Evolutionary conservation across 768 basidiomycete species (phyloP).

Genomic region (Trametes cinnabarina): DNA sequence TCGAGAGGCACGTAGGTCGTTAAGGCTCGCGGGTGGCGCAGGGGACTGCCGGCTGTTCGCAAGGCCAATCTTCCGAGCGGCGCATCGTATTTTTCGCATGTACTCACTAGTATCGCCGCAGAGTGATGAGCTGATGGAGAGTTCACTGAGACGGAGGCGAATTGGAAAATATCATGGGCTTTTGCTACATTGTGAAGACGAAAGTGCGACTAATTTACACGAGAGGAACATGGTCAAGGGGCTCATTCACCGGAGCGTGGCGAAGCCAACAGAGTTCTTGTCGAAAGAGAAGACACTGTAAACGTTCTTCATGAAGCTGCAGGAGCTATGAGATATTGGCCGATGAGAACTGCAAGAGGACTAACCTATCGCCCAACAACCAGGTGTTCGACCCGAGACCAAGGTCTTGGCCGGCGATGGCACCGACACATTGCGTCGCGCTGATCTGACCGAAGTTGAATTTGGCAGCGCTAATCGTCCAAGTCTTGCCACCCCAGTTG

Average conservation of each 20-base stretch:
- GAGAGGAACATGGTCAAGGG: too few relatives aligned
- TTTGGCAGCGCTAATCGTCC: constrained; percentile 17
- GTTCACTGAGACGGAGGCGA: too few relatives aligned
- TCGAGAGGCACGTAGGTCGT: background rate
- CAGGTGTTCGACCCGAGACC: constrained; percentile 24
- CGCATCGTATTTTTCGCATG: background rate
- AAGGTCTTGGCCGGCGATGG: constrained; percentile 23
- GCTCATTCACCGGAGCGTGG: constrained; percentile 16
- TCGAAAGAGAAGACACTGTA: constrained; percentile 28
- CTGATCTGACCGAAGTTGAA: constrained; percentile 26
- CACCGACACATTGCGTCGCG: constrained; percentile 26
- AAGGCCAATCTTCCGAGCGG: background rate
- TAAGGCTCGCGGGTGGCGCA: background rate
- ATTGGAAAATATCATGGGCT: too few relatives aligned
- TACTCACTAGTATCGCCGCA: too few relatives aligned
- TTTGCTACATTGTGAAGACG: too few relatives aligned
- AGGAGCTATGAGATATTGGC: background rate
- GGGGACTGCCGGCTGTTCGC: background rate
- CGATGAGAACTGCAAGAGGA: background rate
- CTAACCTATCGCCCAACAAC: constrained; percentile 24
- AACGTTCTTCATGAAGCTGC: constrained; percentile 28
- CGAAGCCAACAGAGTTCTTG: constrained; percentile 26
- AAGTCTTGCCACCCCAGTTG: constrained; percentile 24
- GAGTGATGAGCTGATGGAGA: too few relatives aligned
- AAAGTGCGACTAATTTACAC: too few relatives aligned